Base-by-base conservation (phyloP, 2,329 filamentous ascomycete species). In the Arthroderma sp. region DNA sequence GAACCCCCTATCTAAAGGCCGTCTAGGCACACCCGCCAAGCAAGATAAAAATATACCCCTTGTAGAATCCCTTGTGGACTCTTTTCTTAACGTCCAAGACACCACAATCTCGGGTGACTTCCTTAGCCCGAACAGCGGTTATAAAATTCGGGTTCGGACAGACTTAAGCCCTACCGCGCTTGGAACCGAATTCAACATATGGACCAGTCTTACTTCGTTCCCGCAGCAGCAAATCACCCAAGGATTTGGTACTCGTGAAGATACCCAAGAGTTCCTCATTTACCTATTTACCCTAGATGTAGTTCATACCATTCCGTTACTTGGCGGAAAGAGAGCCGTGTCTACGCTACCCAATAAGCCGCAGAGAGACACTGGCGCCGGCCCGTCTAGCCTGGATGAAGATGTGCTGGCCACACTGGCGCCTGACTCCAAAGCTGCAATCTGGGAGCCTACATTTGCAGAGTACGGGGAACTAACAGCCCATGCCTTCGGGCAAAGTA, bases 31-130 rank as follows among this genome's bases (percentile, higher is more conserved):
- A 21, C 57, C 58, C 51, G 62, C 31, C 33, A 59, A 56, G 37
- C 61, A 65, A 19, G 62, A 54, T 17, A 47, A 23, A 11, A 58
- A 61, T 49, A 56, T 13, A 23, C 62, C 2, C 55, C 65, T 4
- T 25, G 67, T 72, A 19, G 77, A 79, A 61, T 61, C 66, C 1
- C 68, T 76, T 1, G 64, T 79, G 2, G 66, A 69, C 38, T 64
- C 68, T 1, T 72, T 79, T 56, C 67, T 74, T 7, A 64, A 67
- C 3, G 71, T 71, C 7, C 66, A 78, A 1, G 73, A 78, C 61
- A 74, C 73, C 0, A 70, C 70, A 2, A 70, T 74, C 37, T 68
- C 66, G 1, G 67, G 72, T 8, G 64, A 65, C 1, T 65, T 79
- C 39, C 56, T 65, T 38, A 68, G 66, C 1, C 61, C 66, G n/a